Percentiles rank a stretch among this genome's conserved stretches.
phyloP scores from a whole-genome alignment of 345 rosid species.

The Balakata baccata region DNA sequence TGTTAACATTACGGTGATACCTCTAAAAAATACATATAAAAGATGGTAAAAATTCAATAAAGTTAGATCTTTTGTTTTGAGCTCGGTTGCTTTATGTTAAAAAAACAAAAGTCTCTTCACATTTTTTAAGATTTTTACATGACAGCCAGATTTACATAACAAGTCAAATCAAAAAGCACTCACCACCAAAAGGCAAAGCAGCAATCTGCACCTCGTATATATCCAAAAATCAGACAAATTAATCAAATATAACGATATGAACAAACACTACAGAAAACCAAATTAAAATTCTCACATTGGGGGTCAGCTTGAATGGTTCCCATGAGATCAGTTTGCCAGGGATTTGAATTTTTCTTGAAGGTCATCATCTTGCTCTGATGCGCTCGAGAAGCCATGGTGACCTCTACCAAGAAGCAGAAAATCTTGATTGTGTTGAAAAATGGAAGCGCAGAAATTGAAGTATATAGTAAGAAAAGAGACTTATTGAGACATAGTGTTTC shows the following conservation, averaged over 20 bases:
- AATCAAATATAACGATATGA: background rate
- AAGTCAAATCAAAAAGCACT: slow-evolving; percentile 32
- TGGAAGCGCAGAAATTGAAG: background rate
- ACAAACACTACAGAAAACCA: background rate
- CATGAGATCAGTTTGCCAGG: slow-evolving; percentile 91
- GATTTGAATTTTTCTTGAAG: slow-evolving; percentile 72
- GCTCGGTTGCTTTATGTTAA: too few relatives aligned
- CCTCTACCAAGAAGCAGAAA: slow-evolving; percentile 2
- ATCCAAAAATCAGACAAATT: background rate
- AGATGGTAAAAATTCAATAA: too few relatives aligned
- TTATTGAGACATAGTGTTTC: too few relatives aligned
- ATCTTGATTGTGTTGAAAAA: background rate
- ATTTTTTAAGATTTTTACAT: slow-evolving; percentile 5
- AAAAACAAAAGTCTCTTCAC: too few relatives aligned
- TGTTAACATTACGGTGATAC: too few relatives aligned
- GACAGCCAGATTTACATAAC: slow-evolving; percentile 19
- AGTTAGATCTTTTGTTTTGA: too few relatives aligned
- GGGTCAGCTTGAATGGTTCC: slow-evolving; percentile 59
- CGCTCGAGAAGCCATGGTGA: slow-evolving; percentile 49
- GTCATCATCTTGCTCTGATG: slow-evolving; percentile 76
- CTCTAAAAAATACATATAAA: too few relatives aligned
- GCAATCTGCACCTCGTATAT: slow-evolving; percentile 70
- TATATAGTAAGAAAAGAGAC: background rate
- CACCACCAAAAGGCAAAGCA: slow-evolving; percentile 75
- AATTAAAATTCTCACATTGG: slow-evolving; percentile 41